Evolutionary conservation across 2,329 filamentous ascomycete species (phyloP).

Genomic region (Aspergillus aculeatus): DNA sequence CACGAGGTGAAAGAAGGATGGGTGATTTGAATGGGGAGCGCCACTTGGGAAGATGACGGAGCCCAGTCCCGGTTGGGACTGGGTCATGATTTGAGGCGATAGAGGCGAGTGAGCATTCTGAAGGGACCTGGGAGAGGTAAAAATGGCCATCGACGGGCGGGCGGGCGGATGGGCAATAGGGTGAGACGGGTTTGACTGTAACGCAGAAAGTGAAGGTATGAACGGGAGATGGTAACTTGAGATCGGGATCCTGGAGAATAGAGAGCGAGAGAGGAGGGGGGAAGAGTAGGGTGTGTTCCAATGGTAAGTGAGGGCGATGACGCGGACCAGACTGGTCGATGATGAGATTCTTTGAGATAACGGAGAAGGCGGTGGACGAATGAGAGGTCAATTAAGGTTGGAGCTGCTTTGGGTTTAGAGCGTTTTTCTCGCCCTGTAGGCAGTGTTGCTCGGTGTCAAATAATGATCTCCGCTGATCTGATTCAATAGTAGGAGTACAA

Average conservation of each 20-base stretch:
- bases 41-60: constrained; percentile 22
- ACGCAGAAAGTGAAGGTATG: neutral
- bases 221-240: neutral
- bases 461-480: too few species aligned
- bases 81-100: constrained; percentile 22
- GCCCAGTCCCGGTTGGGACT: constrained; percentile 24
- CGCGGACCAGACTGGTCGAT: constrained; percentile 1
- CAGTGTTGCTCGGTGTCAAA: too few species aligned
- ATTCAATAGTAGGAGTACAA: too few species aligned
- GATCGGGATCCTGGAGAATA: neutral
- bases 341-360: constrained; percentile 2
- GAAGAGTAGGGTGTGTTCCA: neutral
- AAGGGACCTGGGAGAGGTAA: constrained; percentile 51
- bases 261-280: neutral
- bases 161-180: neutral
- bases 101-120: constrained; percentile 40
- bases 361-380: constrained; percentile 5
- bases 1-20: constrained; percentile 59
- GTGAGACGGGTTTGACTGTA: neutral
- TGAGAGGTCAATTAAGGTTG: constrained; percentile 3
- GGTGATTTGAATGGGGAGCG: constrained; percentile 44
- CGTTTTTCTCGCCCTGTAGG: neutral
- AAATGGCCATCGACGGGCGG: constrained; percentile 40
- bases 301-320: neutral
- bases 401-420: neutral